Evolutionary conservation across 208 protist genomes (phyloP).

Genomic region (Polymyxa betae): DNA sequence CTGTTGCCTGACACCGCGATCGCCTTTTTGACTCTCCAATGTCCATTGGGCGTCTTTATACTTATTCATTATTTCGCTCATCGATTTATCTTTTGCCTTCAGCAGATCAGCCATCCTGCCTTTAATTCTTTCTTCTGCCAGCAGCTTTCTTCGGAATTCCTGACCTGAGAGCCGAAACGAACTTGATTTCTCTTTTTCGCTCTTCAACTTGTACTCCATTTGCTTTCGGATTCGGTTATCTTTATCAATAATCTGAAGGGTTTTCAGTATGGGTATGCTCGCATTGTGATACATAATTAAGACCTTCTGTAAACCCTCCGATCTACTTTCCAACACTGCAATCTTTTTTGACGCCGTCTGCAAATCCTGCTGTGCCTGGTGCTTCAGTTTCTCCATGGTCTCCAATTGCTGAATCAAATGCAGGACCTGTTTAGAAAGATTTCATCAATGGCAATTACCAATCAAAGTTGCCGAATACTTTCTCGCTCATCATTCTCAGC

Average conservation of each 20-base stretch:
- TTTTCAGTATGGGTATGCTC: background rate
- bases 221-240: conserved; percentile 44
- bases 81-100: conserved; percentile 16
- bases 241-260: background rate
- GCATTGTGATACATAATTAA: background rate
- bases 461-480: background rate
- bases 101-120: background rate
- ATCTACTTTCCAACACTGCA: background rate
- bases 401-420: conserved; percentile 26
- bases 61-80: conserved; percentile 32
- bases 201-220: background rate
- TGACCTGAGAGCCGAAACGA: conserved; percentile 22
- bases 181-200: conserved; percentile 3
- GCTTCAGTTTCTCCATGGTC: background rate
- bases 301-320: background rate
- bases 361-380: background rate
- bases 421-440: background rate
- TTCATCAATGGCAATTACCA: background rate
- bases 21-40: conserved; percentile 25
- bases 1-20: background rate
- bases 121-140: conserved; percentile 20
- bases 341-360: conserved; percentile 5
- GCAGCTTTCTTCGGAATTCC: conserved; percentile 36
- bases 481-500: conserved; percentile 32
- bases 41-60: conserved; percentile 50